Percentiles rank a stretch among this genome's conserved stretches.
These are phyloP conservation scores for Truncatella angustata DNA, from an alignment of 2,329 filamentous ascomycete species.

Conservation along the genomic window DNA sequence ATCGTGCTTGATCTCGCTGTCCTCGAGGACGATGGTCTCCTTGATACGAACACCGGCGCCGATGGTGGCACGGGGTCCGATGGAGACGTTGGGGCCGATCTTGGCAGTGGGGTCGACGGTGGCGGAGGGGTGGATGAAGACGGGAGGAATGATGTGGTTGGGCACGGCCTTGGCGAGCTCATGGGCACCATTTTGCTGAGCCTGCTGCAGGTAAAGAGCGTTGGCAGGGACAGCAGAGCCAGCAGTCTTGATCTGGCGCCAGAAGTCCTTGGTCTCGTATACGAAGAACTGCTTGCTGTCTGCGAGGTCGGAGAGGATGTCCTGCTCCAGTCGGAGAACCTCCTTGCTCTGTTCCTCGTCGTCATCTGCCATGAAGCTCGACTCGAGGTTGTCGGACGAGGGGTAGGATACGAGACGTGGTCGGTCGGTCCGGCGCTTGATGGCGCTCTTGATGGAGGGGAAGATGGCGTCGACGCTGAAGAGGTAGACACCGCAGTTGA, in stretches of 20 bases:
- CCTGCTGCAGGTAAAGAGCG: slow-evolving; percentile 93
- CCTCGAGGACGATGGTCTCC: slow-evolving; percentile 93
- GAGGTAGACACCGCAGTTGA: slow-evolving; percentile 99
- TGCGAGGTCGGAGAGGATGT: slow-evolving; percentile 91
- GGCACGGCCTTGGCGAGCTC: slow-evolving; percentile 82
- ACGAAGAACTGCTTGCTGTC: slow-evolving; percentile 98
- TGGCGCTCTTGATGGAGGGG: slow-evolving; percentile 88
- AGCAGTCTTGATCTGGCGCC: slow-evolving; percentile 99
- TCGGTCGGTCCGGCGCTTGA: slow-evolving; percentile 91
- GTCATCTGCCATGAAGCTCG: slow-evolving; percentile 56
- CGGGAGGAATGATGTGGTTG: slow-evolving; percentile 78
- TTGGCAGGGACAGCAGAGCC: slow-evolving; percentile 96
- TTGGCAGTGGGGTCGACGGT: slow-evolving; percentile 92
- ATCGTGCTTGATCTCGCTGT: slow-evolving; percentile 94
- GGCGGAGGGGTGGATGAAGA: slow-evolving; percentile 92
- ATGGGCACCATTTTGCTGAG: slow-evolving; percentile 75
- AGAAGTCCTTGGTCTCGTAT: slow-evolving; percentile 98
- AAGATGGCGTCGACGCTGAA: slow-evolving; percentile 96
- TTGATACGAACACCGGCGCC: slow-evolving; percentile 89
- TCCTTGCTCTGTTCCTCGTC: slow-evolving; percentile 75
- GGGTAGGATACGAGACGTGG: slow-evolving; percentile 93
- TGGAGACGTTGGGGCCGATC: slow-evolving; percentile 93
- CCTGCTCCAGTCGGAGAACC: slow-evolving; percentile 92
- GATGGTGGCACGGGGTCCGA: slow-evolving; percentile 83
- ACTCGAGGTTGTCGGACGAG: slow-evolving; percentile 87